Percentiles rank a stretch among this genome's conserved stretches.
phyloP scores from a whole-genome alignment of 306 rosid species.

The Mimosa pudica region DNA sequence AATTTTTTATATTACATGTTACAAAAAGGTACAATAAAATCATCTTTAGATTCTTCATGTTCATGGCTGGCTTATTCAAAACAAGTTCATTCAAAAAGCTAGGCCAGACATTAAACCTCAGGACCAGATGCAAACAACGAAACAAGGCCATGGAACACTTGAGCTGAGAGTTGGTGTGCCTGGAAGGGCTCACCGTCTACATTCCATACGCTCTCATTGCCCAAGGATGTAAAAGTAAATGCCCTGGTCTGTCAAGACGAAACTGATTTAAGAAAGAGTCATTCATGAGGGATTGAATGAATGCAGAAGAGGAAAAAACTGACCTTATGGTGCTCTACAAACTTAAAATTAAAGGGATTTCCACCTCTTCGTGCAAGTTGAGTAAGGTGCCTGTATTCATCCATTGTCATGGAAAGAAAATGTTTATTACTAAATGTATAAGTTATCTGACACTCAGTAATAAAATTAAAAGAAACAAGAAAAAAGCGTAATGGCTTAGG shows the following conservation, averaged over 20 bases:
- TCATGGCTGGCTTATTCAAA: constrained; percentile 20
- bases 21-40: not conserved
- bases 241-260: constrained; percentile 63
- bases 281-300: not conserved
- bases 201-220: constrained; percentile 87
- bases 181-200: constrained; percentile 78
- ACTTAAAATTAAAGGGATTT: constrained; percentile 71
- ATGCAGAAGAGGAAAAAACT: constrained; percentile 32
- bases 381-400: constrained; percentile 76
- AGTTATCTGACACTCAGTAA: constrained; percentile 1
- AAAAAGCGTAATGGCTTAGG: constrained; percentile 3
- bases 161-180: constrained; percentile 94
- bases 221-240: constrained; percentile 74
- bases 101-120: constrained; percentile 50
- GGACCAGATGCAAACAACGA: constrained; percentile 89
- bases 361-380: constrained; percentile 86
- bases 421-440: constrained; percentile 13
- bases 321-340: constrained; percentile 93
- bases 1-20: constrained; percentile 18
- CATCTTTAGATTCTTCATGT: constrained; percentile 12
- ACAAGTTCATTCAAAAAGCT: constrained; percentile 16
- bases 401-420: constrained; percentile 23
- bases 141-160: constrained; percentile 83
- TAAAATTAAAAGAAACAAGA: not conserved
- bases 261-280: not conserved